Base-by-base conservation (phyloP, 495 filamentous ascomycete species). In the Patellaria atrata region DNA sequence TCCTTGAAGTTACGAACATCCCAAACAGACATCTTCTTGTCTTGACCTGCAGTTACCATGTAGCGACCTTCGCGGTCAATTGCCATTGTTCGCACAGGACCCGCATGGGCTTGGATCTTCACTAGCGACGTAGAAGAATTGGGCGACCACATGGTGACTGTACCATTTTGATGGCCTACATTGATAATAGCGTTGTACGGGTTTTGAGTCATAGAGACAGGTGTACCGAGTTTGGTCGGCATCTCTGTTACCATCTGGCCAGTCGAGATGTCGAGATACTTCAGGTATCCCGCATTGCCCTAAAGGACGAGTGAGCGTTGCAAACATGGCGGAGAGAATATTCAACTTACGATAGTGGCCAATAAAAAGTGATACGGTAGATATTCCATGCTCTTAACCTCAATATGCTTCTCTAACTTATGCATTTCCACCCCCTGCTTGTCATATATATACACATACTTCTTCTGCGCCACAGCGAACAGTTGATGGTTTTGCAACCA, bases 381-480 rank as follows among this genome's bases (percentile, higher is more conserved):
- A 55, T 94, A 97, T 56, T 96, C 84, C 63, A 97, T 79, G 60
- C 85, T 74, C 7, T 77, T 79, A n/a, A 91, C 82, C 58, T 96
- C 89, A 41, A 87, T 67, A 48, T 91, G 85, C 51, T 84, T 82
- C 56, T 70, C 71, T 40, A 97, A 61, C 52, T 82, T 85, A 57
- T 97, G 91, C 14, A 97, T 54, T 57, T 97, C 89, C 11, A 91
- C 77, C 40, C 89, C 89, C 18, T 74, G 65, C 22, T 72, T 61
- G 47, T 94, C 89, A 61, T 97, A 97, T 41, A 97, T 96, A 61
- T 83, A 85, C 41, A 85, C 79, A 41, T 87, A 77, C 58, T 91
- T 92, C 69, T 96, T 96, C 58, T 97, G 89, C 18, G 89, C 82
- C n/a, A 93, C 84, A 3, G 91, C 89, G 58, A 96, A 93, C 57